Base-by-base conservation (phyloP, 1,284 basidiomycete genomes). In the Pyrrhoderma lamaoense region DNA sequence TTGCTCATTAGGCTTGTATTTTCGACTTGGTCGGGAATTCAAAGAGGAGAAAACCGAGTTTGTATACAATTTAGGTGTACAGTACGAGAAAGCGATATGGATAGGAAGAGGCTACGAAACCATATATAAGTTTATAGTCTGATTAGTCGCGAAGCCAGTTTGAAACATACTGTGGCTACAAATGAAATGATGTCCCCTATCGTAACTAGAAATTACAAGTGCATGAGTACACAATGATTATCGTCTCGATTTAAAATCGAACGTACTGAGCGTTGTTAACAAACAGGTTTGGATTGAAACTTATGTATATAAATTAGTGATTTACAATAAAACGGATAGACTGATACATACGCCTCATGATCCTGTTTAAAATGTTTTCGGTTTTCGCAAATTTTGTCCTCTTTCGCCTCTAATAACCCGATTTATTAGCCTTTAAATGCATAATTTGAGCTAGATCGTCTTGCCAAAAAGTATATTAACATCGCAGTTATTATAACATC, bases 201-300 rank as follows among this genome's bases (percentile, higher is more conserved):
- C 11, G 27, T 31, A 11, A 31, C 27, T 31, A 31, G 11, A 31
- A 31, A n/a, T n/a, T n/a, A n/a, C n/a, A n/a, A n/a, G n/a, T n/a
- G n/a, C n/a, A n/a, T n/a, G 27, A 11, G 11, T 31, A 31, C 27
- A 31, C 27, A 11, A 5, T 31, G 11, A 31, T 31, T 5, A 11
- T 31, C 7, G 27, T 5, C 27, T 31, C 11, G 11, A 31, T 31
- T 11, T 31, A 31, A 5, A 31, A 5, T 31, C 27, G 27, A 34
- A 50, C 48, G 8, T 19, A 50, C 48, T 36, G 13, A 50, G 23
- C 8, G 48, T 50, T 3, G 48, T 50, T 11, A 44, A 42, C 13
- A 50, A 44, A 21, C 40, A 50, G 27, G 40, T 50, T 34, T 50
- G 48, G 16, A 50, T 34, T 14, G 48, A 43, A 39, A 50, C 48